Percentiles rank a stretch among this genome's conserved stretches.
Evolutionary conservation across 441 rosid genomes (phyloP).

Genomic region (Brassica hybrid): DNA sequence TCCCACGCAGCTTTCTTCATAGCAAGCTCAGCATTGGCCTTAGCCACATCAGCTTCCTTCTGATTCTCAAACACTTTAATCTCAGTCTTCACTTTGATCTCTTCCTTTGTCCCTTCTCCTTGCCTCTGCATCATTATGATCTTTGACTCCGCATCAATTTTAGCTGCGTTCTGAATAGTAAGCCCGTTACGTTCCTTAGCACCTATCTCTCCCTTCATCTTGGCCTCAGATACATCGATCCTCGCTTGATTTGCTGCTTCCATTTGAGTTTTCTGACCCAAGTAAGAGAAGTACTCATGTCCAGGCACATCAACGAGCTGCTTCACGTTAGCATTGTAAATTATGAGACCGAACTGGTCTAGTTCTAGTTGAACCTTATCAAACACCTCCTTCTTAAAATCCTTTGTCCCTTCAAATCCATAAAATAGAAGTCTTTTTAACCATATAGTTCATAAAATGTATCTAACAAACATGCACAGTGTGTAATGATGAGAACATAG

Average conservation of each 20-base stretch:
- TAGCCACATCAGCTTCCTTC: conserved; percentile 62
- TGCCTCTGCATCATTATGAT: conserved; percentile 55
- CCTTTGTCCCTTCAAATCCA: conserved; percentile 49
- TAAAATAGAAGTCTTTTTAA: neutral
- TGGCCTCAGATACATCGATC: conserved; percentile 66
- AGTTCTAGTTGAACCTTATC: conserved; percentile 71
- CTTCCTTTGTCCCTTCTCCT: conserved; percentile 65
- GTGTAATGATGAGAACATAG: neutral
- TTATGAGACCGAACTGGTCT: conserved; percentile 63
- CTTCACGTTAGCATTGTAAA: conserved; percentile 75
- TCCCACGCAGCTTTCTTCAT: conserved; percentile 72
- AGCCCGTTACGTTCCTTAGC: conserved; percentile 52
- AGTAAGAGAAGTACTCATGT: conserved; percentile 72
- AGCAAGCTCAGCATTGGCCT: conserved; percentile 63
- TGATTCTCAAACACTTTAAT: conserved; percentile 68
- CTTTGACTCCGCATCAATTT: conserved; percentile 68
- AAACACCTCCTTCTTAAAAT: conserved; percentile 67
- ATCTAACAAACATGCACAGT: neutral
- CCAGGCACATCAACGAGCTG: conserved; percentile 77
- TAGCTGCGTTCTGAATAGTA: conserved; percentile 68
- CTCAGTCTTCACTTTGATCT: conserved; percentile 61
- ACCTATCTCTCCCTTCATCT: conserved; percentile 71
- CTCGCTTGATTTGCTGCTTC: conserved; percentile 77
- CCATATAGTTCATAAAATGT: neutral
- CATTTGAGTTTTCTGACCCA: conserved; percentile 80